Evolutionary conservation across 1,284 basidiomycete species (phyloP).

Genomic region (Ustilago hordei): DNA sequence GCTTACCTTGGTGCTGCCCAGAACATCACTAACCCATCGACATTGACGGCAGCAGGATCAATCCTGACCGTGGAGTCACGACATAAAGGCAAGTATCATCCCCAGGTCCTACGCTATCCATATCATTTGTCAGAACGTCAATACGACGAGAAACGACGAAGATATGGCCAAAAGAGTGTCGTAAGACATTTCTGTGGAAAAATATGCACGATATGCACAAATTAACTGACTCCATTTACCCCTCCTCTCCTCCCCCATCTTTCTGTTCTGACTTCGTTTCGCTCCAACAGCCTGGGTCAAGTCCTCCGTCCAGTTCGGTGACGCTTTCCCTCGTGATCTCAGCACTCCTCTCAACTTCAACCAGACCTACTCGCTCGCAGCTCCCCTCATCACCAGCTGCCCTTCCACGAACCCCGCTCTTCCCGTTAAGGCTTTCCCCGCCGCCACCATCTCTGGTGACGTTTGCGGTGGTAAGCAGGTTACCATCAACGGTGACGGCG

Average conservation of each 20-base stretch:
- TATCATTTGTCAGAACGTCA: neutral
- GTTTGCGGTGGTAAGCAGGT: slow-evolving; percentile 58
- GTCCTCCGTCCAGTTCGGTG: slow-evolving; percentile 48
- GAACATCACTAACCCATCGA: slow-evolving; percentile 69
- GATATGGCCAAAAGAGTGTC: slow-evolving; percentile 1
- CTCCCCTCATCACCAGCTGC: slow-evolving; percentile 72
- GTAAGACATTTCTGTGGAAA: neutral
- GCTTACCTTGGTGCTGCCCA: slow-evolving; percentile 75
- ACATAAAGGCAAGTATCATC: slow-evolving; percentile 26
- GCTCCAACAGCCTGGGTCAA: slow-evolving; percentile 41
- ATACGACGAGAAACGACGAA: neutral
- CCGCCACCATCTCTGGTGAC: slow-evolving; percentile 64
- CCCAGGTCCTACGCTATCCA: neutral
- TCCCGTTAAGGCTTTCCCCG: slow-evolving; percentile 71
- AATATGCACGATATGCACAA: neutral
- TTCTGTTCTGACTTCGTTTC: neutral
- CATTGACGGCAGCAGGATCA: slow-evolving; percentile 55
- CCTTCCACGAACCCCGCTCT: slow-evolving; percentile 73
- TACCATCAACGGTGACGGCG: slow-evolving; percentile 67
- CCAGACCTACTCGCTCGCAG: slow-evolving; percentile 70
- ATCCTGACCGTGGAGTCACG: slow-evolving; percentile 61
- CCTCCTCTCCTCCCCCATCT: neutral
- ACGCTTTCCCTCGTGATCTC: slow-evolving; percentile 49
- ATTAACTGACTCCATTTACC: neutral
- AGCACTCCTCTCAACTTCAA: slow-evolving; percentile 74